Evolutionary conservation across 1,284 basidiomycete genomes (phyloP).

Genomic region (Austropuccinia psidii): DNA sequence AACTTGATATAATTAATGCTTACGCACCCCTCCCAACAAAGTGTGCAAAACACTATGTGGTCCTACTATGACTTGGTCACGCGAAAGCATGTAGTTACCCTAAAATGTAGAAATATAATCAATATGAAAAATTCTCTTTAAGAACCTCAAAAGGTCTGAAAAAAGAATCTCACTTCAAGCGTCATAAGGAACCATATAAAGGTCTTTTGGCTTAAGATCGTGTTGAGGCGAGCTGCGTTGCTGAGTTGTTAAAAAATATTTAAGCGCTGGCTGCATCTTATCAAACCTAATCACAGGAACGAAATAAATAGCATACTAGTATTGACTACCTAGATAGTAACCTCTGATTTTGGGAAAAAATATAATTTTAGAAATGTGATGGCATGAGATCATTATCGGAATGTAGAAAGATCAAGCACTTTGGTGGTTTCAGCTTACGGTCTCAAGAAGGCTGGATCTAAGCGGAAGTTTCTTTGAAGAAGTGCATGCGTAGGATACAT

Average conservation of each 20-base stretch:
- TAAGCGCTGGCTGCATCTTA: no score
- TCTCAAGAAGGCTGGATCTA: not conserved
- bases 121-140: not conserved
- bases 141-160: not conserved
- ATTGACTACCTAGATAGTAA: constrained; percentile 23
- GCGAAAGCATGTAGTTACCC: not conserved
- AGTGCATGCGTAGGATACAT: constrained; percentile 8
- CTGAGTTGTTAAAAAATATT: not conserved
- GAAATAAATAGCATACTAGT: constrained; percentile 6
- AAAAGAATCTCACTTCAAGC: constrained; percentile 11
- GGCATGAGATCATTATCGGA: not conserved
- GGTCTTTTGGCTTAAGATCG: constrained; percentile 4
- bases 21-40: constrained; percentile 22
- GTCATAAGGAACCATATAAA: constrained; percentile 3
- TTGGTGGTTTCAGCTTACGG: not conserved
- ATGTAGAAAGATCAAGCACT: not conserved
- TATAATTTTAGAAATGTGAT: not conserved
- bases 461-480: constrained; percentile 25
- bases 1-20: no score
- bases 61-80: not conserved
- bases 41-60: constrained; percentile 23
- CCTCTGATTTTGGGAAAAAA: not conserved
- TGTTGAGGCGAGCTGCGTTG: not conserved
- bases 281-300: not conserved
- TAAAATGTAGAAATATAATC: not conserved